These are phyloP conservation scores for Boletus eberwhitei DNA, from an alignment of 768 basidiomycete genomes.

Conservation along the genomic window DNA sequence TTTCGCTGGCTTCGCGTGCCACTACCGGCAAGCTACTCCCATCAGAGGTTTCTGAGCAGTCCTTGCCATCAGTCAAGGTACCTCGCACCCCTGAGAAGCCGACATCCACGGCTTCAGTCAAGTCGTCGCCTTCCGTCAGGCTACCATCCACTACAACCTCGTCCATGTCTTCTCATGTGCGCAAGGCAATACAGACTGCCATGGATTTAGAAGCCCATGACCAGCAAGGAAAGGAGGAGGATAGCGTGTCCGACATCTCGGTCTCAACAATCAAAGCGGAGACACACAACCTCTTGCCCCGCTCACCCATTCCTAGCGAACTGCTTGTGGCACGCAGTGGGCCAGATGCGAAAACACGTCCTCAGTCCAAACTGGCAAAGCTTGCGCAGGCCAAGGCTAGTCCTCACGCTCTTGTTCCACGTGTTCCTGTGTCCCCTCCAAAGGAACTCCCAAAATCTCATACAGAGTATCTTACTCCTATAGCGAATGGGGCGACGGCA, in stretches of 20 bases:
- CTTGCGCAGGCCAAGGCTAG: conserved; percentile 60
- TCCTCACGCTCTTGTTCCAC: conserved; percentile 19
- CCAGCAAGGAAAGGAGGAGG: conserved; percentile 17
- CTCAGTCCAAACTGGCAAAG: conserved; percentile 70
- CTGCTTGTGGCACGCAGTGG: conserved; percentile 12
- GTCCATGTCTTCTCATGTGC: conserved; percentile 58
- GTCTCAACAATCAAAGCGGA: conserved; percentile 23
- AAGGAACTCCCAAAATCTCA: conserved; percentile 42
- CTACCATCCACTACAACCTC: conserved; percentile 36
- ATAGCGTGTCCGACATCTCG: conserved; percentile 15
- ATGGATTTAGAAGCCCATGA: conserved; percentile 59
- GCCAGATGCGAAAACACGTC: conserved; percentile 30
- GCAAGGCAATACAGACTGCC: conserved; percentile 66
- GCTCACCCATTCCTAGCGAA: conserved; percentile 18
- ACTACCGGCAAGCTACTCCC: conserved; percentile 12
- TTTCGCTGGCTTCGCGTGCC: conserved; percentile 29
- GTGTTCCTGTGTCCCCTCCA: conserved; percentile 29
- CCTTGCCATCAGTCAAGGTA: conserved; percentile 14
- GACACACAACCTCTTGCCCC: conserved; percentile 20
- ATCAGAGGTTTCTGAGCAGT: conserved; percentile 20
- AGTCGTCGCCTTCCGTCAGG: conserved; percentile 25
- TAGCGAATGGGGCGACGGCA: conserved; percentile 78
- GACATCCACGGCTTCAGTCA: conserved; percentile 15
- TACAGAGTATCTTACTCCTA: conserved; percentile 74
- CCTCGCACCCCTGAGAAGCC: conserved; percentile 25